phyloP scores from a whole-genome alignment of 192 early-diverging fungal species.

The Funneliformis mosseae region DNA sequence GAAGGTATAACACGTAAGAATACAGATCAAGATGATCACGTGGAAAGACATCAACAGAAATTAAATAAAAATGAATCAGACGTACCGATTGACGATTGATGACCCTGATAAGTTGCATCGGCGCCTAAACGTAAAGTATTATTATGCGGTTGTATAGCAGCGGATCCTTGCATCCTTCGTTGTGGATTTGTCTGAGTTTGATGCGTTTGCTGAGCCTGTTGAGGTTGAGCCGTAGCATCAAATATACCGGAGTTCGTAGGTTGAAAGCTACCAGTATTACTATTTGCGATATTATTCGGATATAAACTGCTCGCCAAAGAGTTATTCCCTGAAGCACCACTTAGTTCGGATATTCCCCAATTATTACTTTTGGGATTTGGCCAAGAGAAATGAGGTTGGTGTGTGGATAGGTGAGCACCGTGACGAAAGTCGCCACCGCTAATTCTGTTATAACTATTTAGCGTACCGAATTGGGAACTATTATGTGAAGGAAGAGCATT shows the following conservation, averaged over 20 bases:
- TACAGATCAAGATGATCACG: background rate
- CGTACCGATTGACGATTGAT: constrained; percentile 20
- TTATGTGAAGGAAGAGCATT: background rate
- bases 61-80: background rate
- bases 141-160: background rate
- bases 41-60: background rate
- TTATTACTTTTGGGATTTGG: background rate
- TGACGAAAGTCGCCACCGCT: background rate
- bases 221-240: background rate
- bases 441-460: background rate
- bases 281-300: background rate
- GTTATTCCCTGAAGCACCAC: background rate
- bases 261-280: background rate
- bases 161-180: background rate
- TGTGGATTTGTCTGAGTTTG: background rate
- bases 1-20: background rate
- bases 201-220: background rate
- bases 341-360: background rate
- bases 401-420: background rate
- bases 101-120: background rate
- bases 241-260: background rate
- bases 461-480: background rate
- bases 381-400: background rate
- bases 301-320: background rate
- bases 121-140: background rate